Base-by-base conservation (phyloP, 768 basidiomycete genomes). In the Gloeostereum incarnatum region DNA sequence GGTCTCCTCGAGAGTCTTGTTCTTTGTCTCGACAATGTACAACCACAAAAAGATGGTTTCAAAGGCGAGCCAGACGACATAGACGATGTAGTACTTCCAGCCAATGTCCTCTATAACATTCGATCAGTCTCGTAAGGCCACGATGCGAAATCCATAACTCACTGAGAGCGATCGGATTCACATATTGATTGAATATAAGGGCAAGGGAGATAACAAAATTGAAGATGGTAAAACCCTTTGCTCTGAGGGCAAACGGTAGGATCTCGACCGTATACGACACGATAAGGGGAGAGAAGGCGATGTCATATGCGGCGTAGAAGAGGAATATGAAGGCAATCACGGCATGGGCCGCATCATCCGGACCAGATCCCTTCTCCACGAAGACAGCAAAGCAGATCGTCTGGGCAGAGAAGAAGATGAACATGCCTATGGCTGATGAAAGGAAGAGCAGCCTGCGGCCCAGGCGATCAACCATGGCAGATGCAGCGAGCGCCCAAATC, bases 211-310 rank as follows among this genome's bases (percentile, higher is more conserved):
- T 56, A n/a, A 56, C 55, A 30, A 72, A 54, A 50, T 67, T 71
- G 64, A 66, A 73, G 13, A 77, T 49, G 3, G 69, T 68, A 37
- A 75, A 68, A 1, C 78, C 78, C 39, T 70, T 75, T 16, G 79
- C 78, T 19, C 80, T 75, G 39, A 81, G 68, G 35, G 59, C 56
- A 55, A 64, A 77, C 0, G 79, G 79, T n/a, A 81, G 52, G 45
- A 82, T 79, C 50, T 82, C 80, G 37, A 80, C 58, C 6, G 69
- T 68, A 53, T 75, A 79, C 0, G 68, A 50, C 21, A 75, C 69
- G 20, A 73, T 59, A 44, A 80, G 60, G 1, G 80, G 77, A 3
- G 69, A 69, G 46, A 77, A 78, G 31, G 74, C 73, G 32, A 78
- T 55, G 40, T 77, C 72, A 46, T 77, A 78, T 29, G 61, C 60